Conservation (phyloP, 495 filamentous ascomycete species). For the Daldinia loculata region DNA sequence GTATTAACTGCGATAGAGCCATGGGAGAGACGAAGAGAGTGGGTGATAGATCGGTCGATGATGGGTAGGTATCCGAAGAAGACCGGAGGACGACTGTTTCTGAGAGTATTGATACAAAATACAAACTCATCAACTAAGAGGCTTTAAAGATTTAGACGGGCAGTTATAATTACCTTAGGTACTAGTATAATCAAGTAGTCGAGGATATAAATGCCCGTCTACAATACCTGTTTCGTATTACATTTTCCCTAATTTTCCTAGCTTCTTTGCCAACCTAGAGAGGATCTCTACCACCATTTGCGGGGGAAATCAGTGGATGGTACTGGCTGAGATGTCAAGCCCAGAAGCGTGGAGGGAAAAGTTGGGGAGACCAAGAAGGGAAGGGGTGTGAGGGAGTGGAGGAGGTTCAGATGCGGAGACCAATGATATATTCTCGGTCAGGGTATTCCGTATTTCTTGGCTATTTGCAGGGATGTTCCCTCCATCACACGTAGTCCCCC, state of each 20-base stretch:
- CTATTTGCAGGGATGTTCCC: not conserved
- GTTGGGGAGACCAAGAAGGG: conserved; percentile 28
- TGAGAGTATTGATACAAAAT: too few species aligned
- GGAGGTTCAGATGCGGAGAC: conserved; percentile 35
- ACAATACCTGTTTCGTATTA: conserved; percentile 9
- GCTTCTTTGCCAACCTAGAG: not conserved
- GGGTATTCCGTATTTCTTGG: not conserved
- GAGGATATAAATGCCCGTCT: not conserved
- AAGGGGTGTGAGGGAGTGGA: conserved; percentile 8
- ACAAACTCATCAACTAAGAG: not conserved
- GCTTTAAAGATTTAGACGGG: too few species aligned
- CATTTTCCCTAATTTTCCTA: conserved; percentile 13
- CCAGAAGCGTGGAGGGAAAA: conserved; percentile 16
- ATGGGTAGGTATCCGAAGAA: too few species aligned
- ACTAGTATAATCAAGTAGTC: not conserved
- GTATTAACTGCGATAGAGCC: not conserved
- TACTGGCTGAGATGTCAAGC: conserved; percentile 2
- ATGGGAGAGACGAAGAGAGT: not conserved
- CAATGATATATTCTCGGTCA: conserved; percentile 27
- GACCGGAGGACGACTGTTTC: too few species aligned
- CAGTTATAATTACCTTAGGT: not conserved
- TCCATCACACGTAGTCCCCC: not conserved
- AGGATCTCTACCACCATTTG: conserved; percentile 21
- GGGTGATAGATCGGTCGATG: too few species aligned
- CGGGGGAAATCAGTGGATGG: conserved; percentile 32